Base-by-base conservation (phyloP, 2,329 filamentous ascomycete species). In the Fusarium sarcochroum region DNA sequence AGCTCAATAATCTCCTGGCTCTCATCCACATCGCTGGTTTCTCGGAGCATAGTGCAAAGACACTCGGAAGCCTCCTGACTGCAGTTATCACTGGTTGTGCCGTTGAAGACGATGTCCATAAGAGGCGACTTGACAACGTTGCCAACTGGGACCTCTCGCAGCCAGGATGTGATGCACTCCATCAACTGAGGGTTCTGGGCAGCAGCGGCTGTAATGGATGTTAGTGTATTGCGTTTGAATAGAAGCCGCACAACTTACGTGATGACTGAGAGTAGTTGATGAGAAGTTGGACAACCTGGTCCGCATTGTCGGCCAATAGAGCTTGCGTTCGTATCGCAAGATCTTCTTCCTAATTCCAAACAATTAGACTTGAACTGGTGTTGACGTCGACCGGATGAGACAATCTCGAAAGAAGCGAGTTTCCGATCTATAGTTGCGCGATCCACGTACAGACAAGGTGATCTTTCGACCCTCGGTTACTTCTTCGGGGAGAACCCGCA, bases 381-480 rank as follows among this genome's bases (percentile, higher is more conserved):
- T 75, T 79, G 80, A 76, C 66, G 74, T 74, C 75, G 76, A 75
- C 75, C 76, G 77, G 74, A 75, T 71, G 74, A 75, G 70, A 76
- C 70, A 74, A 71, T 76, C 76, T 77, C 75, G 76, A 73, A 60
- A 59, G 68, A 72, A 73, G 72, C 68, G 73, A 68, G 63, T 74
- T 73, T 66, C 74, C 75, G 75, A 82, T 80, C 81, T 83, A 80
- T 82, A 78, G 78, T 76, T 82, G 73, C 80, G 84, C 84, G 85
- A 84, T 91, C 90, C 87, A 95, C 93, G 85, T 96, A 97, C 94
- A 89, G 93, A 94, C 83, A 99, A 88, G 87, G 94, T 97, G 87
- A 99, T 98, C 85, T 98, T 99, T 83, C 96, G 93, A 83, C 96
- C 96, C 87, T 99, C 95, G 74, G 93, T 98, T 77, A 99, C 96